A percentile compares a stretch with the other conserved stretches of the same genome.
phyloP scores from a whole-genome alignment of 495 filamentous ascomycete genomes.

The Penicillium paradoxum region DNA sequence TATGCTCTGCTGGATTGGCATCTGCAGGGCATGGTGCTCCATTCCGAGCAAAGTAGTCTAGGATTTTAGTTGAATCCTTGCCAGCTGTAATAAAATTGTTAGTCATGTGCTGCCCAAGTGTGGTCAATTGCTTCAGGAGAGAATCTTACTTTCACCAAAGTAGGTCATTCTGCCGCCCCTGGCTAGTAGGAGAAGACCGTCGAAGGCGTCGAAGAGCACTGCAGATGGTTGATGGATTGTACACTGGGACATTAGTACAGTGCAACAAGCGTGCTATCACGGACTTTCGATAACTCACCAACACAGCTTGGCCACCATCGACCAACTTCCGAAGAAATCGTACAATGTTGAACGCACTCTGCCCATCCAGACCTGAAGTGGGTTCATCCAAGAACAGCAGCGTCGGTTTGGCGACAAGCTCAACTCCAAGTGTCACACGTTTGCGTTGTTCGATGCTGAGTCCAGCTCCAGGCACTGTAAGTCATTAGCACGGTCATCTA shows the following conservation, averaged over 20 bases:
- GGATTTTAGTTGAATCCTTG: conserved; percentile 51
- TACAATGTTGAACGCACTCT: conserved; percentile 57
- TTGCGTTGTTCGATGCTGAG: conserved; percentile 86
- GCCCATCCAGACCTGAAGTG: conserved; percentile 60
- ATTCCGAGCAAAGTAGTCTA: conserved; percentile 51
- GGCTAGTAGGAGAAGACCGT: conserved; percentile 46
- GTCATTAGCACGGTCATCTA: conserved; percentile 4
- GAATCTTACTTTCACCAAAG: conserved; percentile 50
- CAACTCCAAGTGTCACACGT: conserved; percentile 81
- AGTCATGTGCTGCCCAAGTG: conserved; percentile 1
- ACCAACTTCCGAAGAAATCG: conserved; percentile 82
- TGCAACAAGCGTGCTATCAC: not conserved
- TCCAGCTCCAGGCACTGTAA: conserved; percentile 56
- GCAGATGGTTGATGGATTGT: conserved; percentile 95
- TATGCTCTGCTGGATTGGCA: conserved; percentile 56
- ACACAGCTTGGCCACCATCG: conserved; percentile 76
- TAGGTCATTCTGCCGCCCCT: conserved; percentile 52
- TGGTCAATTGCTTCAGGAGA: not conserved
- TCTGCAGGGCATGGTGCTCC: conserved; percentile 45
- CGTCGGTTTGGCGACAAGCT: conserved; percentile 61
- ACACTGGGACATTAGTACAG: conserved; percentile 40
- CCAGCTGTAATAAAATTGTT: conserved; percentile 48
- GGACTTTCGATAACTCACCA: conserved; percentile 29
- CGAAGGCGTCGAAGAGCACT: conserved; percentile 47
- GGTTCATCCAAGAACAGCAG: conserved; percentile 63